Percentiles rank a stretch among this genome's conserved stretches.
These are phyloP conservation scores for Starmerella vitae DNA, from an alignment of 805 yeast species.

Conservation along the genomic window DNA sequence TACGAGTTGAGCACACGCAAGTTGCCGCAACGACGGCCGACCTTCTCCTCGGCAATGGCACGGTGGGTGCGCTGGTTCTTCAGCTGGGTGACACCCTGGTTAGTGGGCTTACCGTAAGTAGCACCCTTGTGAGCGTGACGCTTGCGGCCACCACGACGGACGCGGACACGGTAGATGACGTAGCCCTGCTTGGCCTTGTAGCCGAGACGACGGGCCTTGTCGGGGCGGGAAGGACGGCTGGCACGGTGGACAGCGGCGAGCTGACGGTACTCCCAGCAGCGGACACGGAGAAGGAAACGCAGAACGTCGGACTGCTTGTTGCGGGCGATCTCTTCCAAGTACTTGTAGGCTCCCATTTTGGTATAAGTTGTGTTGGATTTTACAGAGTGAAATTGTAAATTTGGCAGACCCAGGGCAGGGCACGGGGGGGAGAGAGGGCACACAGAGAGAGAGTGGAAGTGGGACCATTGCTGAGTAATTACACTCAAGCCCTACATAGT, in stretches of 20 bases:
- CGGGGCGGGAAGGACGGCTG: conserved; percentile 97
- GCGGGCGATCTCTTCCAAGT: conserved; percentile 97
- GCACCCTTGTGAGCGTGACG: conserved; percentile 99
- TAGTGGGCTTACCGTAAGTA: conserved; percentile 99
- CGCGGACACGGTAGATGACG: conserved; percentile 96
- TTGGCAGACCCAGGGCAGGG: neutral
- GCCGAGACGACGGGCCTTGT: conserved; percentile 99
- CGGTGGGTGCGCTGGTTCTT: conserved; percentile 98
- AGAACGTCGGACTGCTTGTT: conserved; percentile 99
- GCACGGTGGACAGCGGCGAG: conserved; percentile 98
- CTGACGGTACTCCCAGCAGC: conserved; percentile 99
- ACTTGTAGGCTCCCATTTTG: conserved; percentile 96
- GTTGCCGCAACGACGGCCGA: conserved; percentile 97
- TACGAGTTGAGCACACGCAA: conserved; percentile 98
- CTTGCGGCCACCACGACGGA: conserved; percentile 99
- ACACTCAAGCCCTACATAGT: neutral
- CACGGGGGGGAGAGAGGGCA: neutral
- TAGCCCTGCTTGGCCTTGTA: conserved; percentile 99
- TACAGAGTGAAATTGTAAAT: neutral
- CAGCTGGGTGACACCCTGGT: conserved; percentile 98
- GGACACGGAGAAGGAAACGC: conserved; percentile 97
- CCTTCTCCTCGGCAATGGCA: conserved; percentile 99
- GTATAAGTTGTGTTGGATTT: neutral
- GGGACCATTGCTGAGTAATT: neutral
- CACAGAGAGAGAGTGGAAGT: neutral